phyloP scores from a whole-genome alignment of 1,139 yeast species.

The Nakaseomyces glabratus region DNA sequence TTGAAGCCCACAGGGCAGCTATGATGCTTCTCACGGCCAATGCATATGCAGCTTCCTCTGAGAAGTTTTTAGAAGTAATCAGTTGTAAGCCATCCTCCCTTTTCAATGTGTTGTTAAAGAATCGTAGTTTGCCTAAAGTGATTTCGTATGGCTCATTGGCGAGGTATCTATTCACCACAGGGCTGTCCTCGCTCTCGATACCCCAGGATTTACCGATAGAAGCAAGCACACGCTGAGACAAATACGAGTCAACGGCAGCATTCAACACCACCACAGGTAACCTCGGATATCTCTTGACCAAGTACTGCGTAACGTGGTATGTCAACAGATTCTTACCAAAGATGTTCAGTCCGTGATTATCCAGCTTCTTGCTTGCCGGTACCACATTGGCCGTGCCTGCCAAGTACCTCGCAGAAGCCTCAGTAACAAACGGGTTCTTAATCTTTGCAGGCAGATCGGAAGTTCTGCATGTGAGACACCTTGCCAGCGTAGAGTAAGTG shows the following conservation, averaged over 20 bases:
- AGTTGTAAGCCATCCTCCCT: constrained; percentile 28
- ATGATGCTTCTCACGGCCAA: constrained; percentile 61
- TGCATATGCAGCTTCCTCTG: constrained; percentile 34
- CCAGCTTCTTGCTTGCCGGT: constrained; percentile 43
- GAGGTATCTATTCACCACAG: constrained; percentile 59
- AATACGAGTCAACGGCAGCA: constrained; percentile 63
- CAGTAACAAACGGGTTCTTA: constrained; percentile 7
- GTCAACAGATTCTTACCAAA: constrained; percentile 74
- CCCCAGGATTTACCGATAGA: constrained; percentile 79
- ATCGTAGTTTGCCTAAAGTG: constrained; percentile 59
- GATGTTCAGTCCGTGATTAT: constrained; percentile 70
- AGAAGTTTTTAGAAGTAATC: constrained; percentile 18
- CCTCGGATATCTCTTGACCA: constrained; percentile 75
- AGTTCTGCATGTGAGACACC: constrained; percentile 55
- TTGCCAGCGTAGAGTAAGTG: constrained; percentile 62
- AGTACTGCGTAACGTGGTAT: constrained; percentile 65
- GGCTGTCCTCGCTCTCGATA: constrained; percentile 60
- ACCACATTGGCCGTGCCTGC: constrained; percentile 20
- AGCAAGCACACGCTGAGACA: constrained; percentile 55
- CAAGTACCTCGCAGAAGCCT: neutral
- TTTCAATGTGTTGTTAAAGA: constrained; percentile 25
- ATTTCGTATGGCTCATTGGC: constrained; percentile 59
- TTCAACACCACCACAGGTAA: constrained; percentile 73
- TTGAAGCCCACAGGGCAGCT: constrained; percentile 60
- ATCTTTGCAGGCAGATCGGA: constrained; percentile 29